These are phyloP conservation scores for Penicillium pancosmium DNA, from an alignment of 495 filamentous ascomycete genomes.

Conservation along the genomic window DNA sequence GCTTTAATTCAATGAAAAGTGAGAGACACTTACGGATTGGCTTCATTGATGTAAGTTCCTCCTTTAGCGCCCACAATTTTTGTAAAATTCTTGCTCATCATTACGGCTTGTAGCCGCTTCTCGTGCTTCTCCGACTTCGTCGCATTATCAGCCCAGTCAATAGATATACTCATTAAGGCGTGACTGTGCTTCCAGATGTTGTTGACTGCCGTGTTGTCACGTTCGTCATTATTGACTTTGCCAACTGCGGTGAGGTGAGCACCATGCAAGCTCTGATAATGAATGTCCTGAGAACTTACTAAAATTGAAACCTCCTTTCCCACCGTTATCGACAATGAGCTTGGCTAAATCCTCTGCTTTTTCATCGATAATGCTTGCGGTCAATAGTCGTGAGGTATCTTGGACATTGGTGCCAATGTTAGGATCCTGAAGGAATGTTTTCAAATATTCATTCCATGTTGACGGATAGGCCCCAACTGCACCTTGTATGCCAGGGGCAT, in stretches of 20 bases:
- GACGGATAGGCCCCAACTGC: neutral
- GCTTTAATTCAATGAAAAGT: neutral
- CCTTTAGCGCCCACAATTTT: neutral
- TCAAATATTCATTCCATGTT: neutral
- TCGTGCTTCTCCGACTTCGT: neutral
- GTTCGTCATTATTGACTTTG: neutral
- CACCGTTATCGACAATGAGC: neutral
- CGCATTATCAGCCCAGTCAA: conserved; percentile 1
- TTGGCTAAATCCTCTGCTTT: neutral
- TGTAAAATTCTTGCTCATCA: neutral
- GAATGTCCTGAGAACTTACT: neutral
- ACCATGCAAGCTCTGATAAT: neutral
- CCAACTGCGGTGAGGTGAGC: neutral
- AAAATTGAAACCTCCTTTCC: neutral
- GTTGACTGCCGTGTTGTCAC: neutral
- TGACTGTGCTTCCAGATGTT: neutral
- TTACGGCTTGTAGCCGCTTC: neutral
- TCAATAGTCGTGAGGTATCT: neutral
- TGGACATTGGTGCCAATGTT: conserved; percentile 3
- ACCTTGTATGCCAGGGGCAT: neutral
- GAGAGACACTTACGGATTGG: neutral
- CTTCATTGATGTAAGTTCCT: conserved; percentile 1
- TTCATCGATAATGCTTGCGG: neutral
- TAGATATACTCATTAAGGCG: neutral
- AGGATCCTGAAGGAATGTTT: neutral